Evolutionary conservation across 1,139 yeast genomes (phyloP).

Genomic region (Meyerozyma smithsonii): DNA sequence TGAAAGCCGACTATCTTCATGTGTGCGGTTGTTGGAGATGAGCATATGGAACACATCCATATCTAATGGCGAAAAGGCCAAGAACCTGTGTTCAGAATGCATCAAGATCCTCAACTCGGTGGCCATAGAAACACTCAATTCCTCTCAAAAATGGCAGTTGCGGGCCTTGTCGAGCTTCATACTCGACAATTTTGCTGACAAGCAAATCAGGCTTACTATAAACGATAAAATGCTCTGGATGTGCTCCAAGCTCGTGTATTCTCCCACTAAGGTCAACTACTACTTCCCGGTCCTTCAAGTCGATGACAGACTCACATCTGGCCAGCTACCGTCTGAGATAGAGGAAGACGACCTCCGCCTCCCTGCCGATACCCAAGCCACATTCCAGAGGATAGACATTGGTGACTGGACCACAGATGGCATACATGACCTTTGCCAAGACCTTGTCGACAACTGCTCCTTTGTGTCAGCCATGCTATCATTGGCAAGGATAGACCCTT

Average conservation of each 20-base stretch:
- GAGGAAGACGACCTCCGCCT: constrained; percentile 7
- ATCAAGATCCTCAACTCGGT: constrained; percentile 22
- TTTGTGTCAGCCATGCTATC: constrained; percentile 64
- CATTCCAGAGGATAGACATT: constrained; percentile 11
- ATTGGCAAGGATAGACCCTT: constrained; percentile 19
- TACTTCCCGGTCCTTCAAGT: constrained; percentile 35
- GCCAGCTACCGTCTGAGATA: constrained; percentile 4
- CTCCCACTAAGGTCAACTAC: constrained; percentile 15
- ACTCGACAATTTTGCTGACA: constrained; percentile 17
- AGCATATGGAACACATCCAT: neutral
- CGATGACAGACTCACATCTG: constrained; percentile 13
- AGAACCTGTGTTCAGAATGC: constrained; percentile 18
- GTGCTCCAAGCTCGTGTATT: constrained; percentile 24
- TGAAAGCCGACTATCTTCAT: neutral
- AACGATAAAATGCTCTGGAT: constrained; percentile 40
- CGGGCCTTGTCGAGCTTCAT: constrained; percentile 18
- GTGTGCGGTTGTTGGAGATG: neutral
- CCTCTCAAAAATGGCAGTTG: constrained; percentile 1
- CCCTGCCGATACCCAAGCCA: constrained; percentile 17
- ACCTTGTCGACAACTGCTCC: constrained; percentile 66
- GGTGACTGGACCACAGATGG: constrained; percentile 19
- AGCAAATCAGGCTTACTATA: constrained; percentile 9
- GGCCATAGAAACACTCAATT: constrained; percentile 10
- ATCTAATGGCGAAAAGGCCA: constrained; percentile 10
- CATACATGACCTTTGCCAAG: constrained; percentile 41